Base-by-base conservation (phyloP, 139 green algal species). In the Mesotaenium endlicherianum region DNA sequence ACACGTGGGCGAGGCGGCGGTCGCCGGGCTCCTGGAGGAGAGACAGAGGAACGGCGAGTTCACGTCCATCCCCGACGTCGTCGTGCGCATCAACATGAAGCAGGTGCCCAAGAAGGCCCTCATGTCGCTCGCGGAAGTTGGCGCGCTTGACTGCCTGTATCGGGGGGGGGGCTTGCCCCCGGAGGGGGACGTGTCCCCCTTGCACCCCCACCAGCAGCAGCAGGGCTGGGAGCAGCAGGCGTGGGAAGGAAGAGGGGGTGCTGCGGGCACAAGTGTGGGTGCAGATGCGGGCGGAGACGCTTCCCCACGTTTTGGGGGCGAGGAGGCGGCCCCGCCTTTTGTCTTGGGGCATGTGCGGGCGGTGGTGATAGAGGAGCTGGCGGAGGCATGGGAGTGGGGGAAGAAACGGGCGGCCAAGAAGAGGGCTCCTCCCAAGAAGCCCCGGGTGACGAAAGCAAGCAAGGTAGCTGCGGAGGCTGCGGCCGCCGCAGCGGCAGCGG, bases 141-240 rank as follows among this genome's bases (percentile, higher is more conserved):
- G 76, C 1, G 76, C 59, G 8, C 30, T 83, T 31, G 76, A 83
- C 60, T 83, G 76, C 44, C 3, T 83, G 14, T 14, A 36, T 70
- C 31, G 36, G 64, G 38, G 76, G 36, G 64, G n/a, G 41, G 38
- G 71, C 0, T 38, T 74, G 36, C 38, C 38, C 8, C 14, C 8
- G 64, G 38, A 74, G 38, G 64, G 14, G 64, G 38, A 43, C 36
- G 64, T 14, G 64, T n/a, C n/a, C n/a, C n/a, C n/a, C n/a, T n/a
- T n/a, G n/a, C n/a, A n/a, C n/a, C n/a, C n/a, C n/a, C n/a, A n/a
- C n/a, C n/a, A 74, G 64, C 4, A 67, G 5, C 30, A 36, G 44
- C 14, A 60, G 70, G 39, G 14, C 36, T 14, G 8, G 8, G 14
- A 26, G 36, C 38, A 49, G 64, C 8, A 49, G 26, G 53, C 20